Conservation (phyloP, 805 yeast species). For the Isabelozyma heimii region DNA sequence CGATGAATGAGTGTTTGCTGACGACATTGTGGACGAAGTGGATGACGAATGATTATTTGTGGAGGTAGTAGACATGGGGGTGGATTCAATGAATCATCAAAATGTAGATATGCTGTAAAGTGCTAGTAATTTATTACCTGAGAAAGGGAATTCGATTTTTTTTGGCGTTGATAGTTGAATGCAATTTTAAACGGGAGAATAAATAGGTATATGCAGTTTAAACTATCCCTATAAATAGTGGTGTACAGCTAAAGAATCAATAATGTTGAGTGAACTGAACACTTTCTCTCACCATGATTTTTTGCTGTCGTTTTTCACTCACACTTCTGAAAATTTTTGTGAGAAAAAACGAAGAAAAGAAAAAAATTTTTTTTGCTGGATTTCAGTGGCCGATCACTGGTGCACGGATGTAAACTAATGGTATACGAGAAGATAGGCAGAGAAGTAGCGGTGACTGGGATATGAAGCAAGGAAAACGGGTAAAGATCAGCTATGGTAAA, state of each 20-base stretch:
- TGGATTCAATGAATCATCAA: constrained; percentile 2
- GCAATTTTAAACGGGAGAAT: background rate
- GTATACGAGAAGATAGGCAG: background rate
- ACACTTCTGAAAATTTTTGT: background rate
- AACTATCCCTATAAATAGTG: background rate
- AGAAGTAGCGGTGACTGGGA: background rate
- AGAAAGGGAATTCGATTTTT: background rate
- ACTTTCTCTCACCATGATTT: background rate
- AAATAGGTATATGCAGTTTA: background rate
- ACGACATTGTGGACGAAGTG: constrained; percentile 8
- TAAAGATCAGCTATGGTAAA: too few relatives aligned
- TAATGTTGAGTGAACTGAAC: background rate
- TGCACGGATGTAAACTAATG: background rate
- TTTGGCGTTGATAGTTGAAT: background rate
- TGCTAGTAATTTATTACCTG: too few relatives aligned
- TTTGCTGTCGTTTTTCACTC: background rate
- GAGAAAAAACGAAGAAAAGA: background rate
- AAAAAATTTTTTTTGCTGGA: background rate
- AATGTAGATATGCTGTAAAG: background rate
- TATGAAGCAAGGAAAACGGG: too few relatives aligned
- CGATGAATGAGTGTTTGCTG: constrained; percentile 15
- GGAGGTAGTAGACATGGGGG: background rate
- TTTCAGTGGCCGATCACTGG: background rate
- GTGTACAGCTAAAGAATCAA: too few relatives aligned
- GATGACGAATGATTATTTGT: background rate